Conservation (phyloP, 305 asterid species). For the Solanum hybrid region DNA sequence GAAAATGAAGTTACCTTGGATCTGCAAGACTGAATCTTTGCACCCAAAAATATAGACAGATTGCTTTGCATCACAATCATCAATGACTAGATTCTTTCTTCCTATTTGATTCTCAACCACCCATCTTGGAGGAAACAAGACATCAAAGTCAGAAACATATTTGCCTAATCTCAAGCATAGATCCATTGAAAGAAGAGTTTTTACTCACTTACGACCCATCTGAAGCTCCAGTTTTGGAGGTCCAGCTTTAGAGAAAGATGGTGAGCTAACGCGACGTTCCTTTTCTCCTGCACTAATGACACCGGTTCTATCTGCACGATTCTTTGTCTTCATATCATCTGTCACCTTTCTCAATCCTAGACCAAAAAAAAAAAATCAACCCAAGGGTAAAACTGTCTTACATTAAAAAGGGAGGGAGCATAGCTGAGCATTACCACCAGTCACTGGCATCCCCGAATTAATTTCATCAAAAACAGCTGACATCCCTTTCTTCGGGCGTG, state of each 20-base stretch:
- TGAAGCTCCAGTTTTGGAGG: slow-evolving; percentile 97
- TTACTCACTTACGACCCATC: slow-evolving; percentile 99
- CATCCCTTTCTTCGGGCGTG: slow-evolving; percentile 86
- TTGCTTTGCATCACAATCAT: slow-evolving; percentile 89
- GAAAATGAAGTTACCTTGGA: slow-evolving; percentile 47
- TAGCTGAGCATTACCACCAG: slow-evolving; percentile 52
- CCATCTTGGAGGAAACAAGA: slow-evolving; percentile 55
- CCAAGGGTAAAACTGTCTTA: neutral
- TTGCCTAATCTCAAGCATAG: neutral
- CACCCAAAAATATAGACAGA: slow-evolving; percentile 87
- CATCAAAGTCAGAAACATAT: neutral
- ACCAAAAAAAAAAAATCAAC: neutral
- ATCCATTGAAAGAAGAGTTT: neutral
- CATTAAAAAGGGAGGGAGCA: neutral
- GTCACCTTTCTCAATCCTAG: slow-evolving; percentile 93
- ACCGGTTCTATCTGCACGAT: slow-evolving; percentile 73
- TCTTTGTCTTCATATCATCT: slow-evolving; percentile 92
- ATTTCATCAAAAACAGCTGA: slow-evolving; percentile 92
- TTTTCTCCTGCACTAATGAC: slow-evolving; percentile 52
- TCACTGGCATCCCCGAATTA: slow-evolving; percentile 66
- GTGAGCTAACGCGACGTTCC: slow-evolving; percentile 39
- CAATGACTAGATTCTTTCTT: slow-evolving; percentile 62
- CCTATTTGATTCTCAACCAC: slow-evolving; percentile 96
- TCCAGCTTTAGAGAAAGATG: slow-evolving; percentile 65
- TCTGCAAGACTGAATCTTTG: slow-evolving; percentile 79